A percentile compares a stretch with the other conserved stretches of the same genome.
These are phyloP conservation scores for Diaporthe citri DNA, from an alignment of 2,329 filamentous ascomycete species.

Conservation along the genomic window DNA sequence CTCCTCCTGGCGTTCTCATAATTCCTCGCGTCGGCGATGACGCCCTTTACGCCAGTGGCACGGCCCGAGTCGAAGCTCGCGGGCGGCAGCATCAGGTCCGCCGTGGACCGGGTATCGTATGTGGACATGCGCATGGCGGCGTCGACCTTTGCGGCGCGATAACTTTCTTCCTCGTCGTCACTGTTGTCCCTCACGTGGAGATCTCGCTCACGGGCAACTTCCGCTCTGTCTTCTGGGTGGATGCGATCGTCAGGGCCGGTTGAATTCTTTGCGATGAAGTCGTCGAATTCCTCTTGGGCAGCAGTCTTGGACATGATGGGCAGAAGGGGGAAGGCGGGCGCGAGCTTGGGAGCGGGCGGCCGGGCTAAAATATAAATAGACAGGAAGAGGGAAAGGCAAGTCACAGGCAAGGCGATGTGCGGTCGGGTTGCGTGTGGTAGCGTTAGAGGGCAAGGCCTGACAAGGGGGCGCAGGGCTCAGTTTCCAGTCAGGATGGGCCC, in stretches of 20 bases:
- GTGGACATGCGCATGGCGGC: slow-evolving; percentile 75
- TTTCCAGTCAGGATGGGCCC: slow-evolving; percentile 39
- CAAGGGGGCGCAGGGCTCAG: slow-evolving; percentile 38
- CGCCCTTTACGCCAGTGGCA: slow-evolving; percentile 86
- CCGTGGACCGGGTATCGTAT: slow-evolving; percentile 58
- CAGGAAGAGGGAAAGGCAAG: slow-evolving; percentile 32
- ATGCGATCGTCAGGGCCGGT: slow-evolving; percentile 54
- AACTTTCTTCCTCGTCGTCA: slow-evolving; percentile 67
- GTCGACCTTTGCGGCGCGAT: slow-evolving; percentile 68
- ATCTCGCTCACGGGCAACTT: slow-evolving; percentile 51
- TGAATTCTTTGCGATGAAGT: slow-evolving; percentile 70
- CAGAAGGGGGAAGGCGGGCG: slow-evolving; percentile 40
- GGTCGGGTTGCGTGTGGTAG: slow-evolving; percentile 25
- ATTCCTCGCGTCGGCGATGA: slow-evolving; percentile 85
- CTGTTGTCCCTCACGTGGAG: slow-evolving; percentile 58
- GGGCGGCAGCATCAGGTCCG: slow-evolving; percentile 71
- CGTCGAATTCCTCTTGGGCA: slow-evolving; percentile 76
- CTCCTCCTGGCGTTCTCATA: slow-evolving; percentile 76
- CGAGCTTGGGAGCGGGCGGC: slow-evolving; percentile 38
- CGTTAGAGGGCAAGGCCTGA: slow-evolving; percentile 28
- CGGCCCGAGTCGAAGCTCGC: slow-evolving; percentile 74
- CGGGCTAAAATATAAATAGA: slow-evolving; percentile 54
- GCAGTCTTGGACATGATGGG: slow-evolving; percentile 67
- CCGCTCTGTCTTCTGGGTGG: slow-evolving; percentile 72
- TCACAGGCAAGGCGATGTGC: background rate